Evolutionary conservation across 768 basidiomycete species (phyloP), one percentile per base, ranked within the genome.

Genomic region (Phlebiopsis flavidoalba): DNA sequence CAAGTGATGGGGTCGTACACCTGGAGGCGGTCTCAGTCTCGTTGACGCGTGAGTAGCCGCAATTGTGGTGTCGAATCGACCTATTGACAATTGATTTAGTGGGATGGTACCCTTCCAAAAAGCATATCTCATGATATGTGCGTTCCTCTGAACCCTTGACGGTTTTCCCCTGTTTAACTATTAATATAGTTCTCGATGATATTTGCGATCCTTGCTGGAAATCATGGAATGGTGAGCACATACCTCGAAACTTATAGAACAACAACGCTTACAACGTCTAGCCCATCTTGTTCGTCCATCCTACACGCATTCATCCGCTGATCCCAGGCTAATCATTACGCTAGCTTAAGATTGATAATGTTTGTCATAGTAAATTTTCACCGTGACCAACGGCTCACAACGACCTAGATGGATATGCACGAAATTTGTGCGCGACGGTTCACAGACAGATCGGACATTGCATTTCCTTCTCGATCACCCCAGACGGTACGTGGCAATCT

Each of bases 381-480:
- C 26, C 6, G 26, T 31, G 26, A 31, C 26, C 26, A 6, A 2
- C 26, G 26, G 6, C 26, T 31, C 26, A 2, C 6, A 22, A 15
- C 8, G 10, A 49, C 15, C 2, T 60, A 91, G 88, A 58, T 93
- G 89, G 89, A 69, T 74, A 2, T 67, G 79, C 11, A 84, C 81
- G 26, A 85, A 83, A 61, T n/a, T 82, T 1, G 73, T 80, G 0
- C 76, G 76, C 1, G 61, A 69, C 6, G 68, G 72, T 0, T 84
- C 87, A 0, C 77, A 80, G 0, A 63, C 75, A 0, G 71, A 81
- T 36, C 78, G 83, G 52, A 84, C 85, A 0, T 72, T 91, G 4
- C 81, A 84, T 15, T 93, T 92, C 71, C 75, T 93, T 10, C 80
- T 93, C 5, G 83, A 90, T 61, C 91, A 92, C 72, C 90, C 91